Evolutionary conservation across 2,329 filamentous ascomycete genomes (phyloP), one percentile per base, ranked within the genome.

Genomic region (Daldinia sp.): DNA sequence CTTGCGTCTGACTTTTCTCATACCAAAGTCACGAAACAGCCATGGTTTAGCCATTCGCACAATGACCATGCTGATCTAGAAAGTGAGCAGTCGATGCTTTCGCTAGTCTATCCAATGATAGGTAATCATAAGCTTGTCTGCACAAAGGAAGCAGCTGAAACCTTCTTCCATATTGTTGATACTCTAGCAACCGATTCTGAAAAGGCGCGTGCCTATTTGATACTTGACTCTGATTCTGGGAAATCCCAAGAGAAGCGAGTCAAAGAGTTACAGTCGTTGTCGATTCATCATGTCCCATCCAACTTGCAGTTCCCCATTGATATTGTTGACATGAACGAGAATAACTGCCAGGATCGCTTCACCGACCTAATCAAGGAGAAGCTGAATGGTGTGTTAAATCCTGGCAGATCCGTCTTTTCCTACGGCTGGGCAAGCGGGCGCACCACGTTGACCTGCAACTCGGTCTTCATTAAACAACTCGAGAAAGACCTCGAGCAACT

Each of bases 1-100:
- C 81, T 94, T 2, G 87, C 91, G 1, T 93, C 91, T 0, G 92
- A 94, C 73, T 88, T 94, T 28, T 91, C 90, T 1, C 90, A 94
- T 75, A 74, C 75, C 4, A 65, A 71, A 6, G 78, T 84, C 4
- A 56, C 72, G 0, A 71, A 76, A 33, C 76, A 82, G 65, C 74
- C 79, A 1, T 81, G 81, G 75, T 81, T 81, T 72, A 89, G 90
- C 71, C 82, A 80, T 23, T 87, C 88, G 48, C 88, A 93, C 56
- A 81, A 86, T 57, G 84, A 86, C 13, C 90, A 93, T 74, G 87
- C 93, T 65, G 84, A 88, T 65, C 82, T 89, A 35, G 92, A 94
- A 77, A 82, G 82, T 37, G 81, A 86, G 42, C 84, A 89, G 58
- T 87, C 89, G 5, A 79, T 92, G 46, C 80, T 92, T 1, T 79